Base-by-base conservation (phyloP, 1,284 basidiomycete species). In the Moniliophthora roreri region DNA sequence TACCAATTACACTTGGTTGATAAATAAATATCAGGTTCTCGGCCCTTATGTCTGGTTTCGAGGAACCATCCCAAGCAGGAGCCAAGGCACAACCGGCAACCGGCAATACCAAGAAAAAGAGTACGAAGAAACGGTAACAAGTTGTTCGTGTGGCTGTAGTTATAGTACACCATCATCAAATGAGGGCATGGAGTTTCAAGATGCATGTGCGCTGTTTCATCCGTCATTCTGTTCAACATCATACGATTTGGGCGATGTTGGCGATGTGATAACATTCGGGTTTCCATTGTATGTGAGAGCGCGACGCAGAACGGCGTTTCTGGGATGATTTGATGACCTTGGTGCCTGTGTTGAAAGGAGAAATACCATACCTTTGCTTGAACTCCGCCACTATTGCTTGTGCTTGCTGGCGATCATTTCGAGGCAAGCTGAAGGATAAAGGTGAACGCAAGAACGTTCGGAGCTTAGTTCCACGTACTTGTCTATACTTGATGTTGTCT, bases 301-400 rank as follows among this genome's bases (percentile, higher is more conserved):
- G 45, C 72, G 77, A 50, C 80, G 80, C 52, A 89, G 69, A 48
- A 80, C 66, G 1, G 72, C 64, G 62, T 89, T 89, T 61, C 87
- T 88, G 62, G 10, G 21, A 21, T 42, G 16, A 24, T 40, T 37
- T 15, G 28, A 32, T 55, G 38, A 54, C 44, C 52, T 45, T 21
- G n/a, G 35, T 28, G n/a, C 47, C n/a, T 53, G 56, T 41, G 20
- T 51, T 40, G 35, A 32, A 47, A 16, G 21, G 45, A 48, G 23
- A 34, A 38, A 26, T 36, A 18, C 58, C 69, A 32, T 60, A 85
- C 87, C 85, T 81, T 59, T 84, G 79, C 64, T 83, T 87, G 66
- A 85, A 89, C 55, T 78, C 79, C 2, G 79, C 65, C 11, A 90
- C 67, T 28, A 79, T 69, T 8, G 69, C 64, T 26, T 77, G 76